Base-by-base conservation (phyloP, 129 eudicot species). In the Calendula officinalis region DNA sequence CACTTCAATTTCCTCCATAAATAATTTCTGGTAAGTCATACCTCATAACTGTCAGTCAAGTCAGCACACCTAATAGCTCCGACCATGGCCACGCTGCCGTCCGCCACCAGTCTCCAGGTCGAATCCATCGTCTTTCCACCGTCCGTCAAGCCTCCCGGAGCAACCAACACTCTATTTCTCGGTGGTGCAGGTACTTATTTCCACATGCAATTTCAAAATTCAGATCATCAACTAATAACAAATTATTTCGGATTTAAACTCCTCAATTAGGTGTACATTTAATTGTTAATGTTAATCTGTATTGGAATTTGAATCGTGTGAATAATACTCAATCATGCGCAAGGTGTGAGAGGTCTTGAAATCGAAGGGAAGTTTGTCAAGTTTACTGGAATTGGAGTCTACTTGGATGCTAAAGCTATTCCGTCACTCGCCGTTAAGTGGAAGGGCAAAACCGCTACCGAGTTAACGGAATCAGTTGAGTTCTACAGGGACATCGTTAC, bases 281-380 rank as follows among this genome's bases (percentile, higher is more conserved):
- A 11, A 13, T 30, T 33, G 5, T 32, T 12, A n/a, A 12, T 17
- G 2, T 69, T 46, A 50, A 7, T 16, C 14, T 36, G 33, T 4
- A 37, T 57, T 37, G 35, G 17, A 17, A 17, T 43, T 9, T 55
- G 43, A 42, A 39, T 40, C 44, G 30, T 11, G 60, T 54, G n/a
- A 49, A 47, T 50, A 22, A 3, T 11, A 37, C 45, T 63, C n/a
- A 68, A 45, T 66, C 48, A 60, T 75, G 72, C 10, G 75, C 72
- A 14, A 90, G 97, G 98, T 72, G 95, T 43, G 80, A 91, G 98
- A 79, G 88, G 94, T 2, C 8, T 87, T 81, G 84, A 80, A 22
- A 87, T 91, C 14, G 55, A 87, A 44, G 98, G 95, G 4, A 80
- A 77, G 9, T 77, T 82, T 56, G 42, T 91, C 9, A 87, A 78